Base-by-base conservation (phyloP, 352 stramenopile species). In the Globisporangium uncinulatum region DNA sequence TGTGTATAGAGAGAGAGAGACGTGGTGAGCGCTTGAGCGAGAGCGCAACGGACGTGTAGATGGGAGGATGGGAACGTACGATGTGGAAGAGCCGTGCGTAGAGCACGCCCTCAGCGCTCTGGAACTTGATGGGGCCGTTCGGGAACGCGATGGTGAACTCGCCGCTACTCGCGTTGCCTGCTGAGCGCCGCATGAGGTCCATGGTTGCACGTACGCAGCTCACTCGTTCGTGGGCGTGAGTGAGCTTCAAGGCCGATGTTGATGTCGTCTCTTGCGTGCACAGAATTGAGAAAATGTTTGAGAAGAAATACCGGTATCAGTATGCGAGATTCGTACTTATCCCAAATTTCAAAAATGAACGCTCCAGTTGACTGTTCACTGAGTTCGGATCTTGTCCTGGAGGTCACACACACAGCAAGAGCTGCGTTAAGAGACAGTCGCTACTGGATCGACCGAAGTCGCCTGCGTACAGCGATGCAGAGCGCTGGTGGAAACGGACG, bases 61-160 rank as follows among this genome's bases (percentile, higher is more conserved):
- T 32, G 37, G n/a, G n/a, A n/a, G n/a, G n/a, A n/a, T n/a, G n/a
- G n/a, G n/a, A 11, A 19, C 76, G 62, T 69, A 94, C 84, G 56
- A 94, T 90, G 52, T 94, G 84, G 58, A 94, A 94, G 24, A 94
- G 61, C 0, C 80, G 77, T 29, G 82, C 70, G 69, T 92, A 94
- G 24, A 94, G 66, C 36, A 86, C 78, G 51, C 84, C 84, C 62
- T 94, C 84, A 51, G 89, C 82, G 54, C 71, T 87, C 15, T 74
- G 67, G 59, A 94, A 94, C 66, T 86, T 90, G 65, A 94, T 94
- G n/a, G 80, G 78, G 21, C 84, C 84, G 54, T 88, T 89, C 42
- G 83, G 71, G 62, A 92, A 94, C 45, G 71, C 63, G 69, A 94
- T 88, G 20, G 70, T 72, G 63, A 94, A 94, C 60, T 92, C 84